Evolutionary conservation across 2,329 filamentous ascomycete species (phyloP), one percentile per base, ranked within the genome.

Genomic region (Aspergillus sp.): DNA sequence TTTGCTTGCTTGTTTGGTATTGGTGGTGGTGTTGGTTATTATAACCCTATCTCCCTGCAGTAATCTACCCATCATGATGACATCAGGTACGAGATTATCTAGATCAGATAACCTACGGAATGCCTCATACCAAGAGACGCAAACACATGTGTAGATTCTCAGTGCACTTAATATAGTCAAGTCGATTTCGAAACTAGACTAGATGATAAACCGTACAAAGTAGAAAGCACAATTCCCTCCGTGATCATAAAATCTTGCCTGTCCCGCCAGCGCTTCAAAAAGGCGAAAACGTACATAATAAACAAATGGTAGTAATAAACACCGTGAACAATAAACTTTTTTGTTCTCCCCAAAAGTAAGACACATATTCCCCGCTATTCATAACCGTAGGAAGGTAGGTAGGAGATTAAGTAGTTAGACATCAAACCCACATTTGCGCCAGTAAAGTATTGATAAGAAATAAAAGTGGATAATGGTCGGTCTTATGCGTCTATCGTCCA

Each of bases 251-350:
- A 39, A 2, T 26, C 26, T 39, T 26, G 36, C 19, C 19, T 28
- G 27, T 49, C 52, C 51, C 51, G 47, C 52, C 48, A 49, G 43
- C 51, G 57, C 56, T 56, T 56, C 44, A 43, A 51, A 50, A 52
- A 44, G 46, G 19, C 19, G 19, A 19, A 19, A 19, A 19, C 19
- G 19, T 19, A 19, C 19, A 19, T 19, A 19, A 19, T 19, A 19
- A 19, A 19, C 2, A 19, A 19, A 1, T 19, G 19, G 19, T 2
- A 19, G 19, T 19, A 19, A 19, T 19, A 19, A 19, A 19, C 19
- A 19, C 19, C 19, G 19, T 19, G 46, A 29, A 42, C 28, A 42
- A 35, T 39, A 9, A 4, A 26, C 7, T 10, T 39, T 39, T 39
- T 26, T 39, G 42, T 45, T 51, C 49, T 52, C 49, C 39, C 45